Conservation (phyloP, 495 filamentous ascomycete genomes). For the Penicillium ochrochloron region DNA sequence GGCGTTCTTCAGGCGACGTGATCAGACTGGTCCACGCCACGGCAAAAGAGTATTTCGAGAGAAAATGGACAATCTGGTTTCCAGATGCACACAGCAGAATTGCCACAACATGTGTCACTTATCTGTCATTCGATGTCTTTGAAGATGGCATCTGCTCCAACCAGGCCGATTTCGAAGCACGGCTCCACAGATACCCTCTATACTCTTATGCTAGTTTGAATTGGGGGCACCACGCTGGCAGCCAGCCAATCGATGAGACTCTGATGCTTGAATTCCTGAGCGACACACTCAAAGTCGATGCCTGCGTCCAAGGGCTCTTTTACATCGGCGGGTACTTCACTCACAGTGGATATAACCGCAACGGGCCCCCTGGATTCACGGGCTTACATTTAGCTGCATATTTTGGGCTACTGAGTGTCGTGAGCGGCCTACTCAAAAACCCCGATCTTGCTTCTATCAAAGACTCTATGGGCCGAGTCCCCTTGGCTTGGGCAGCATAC, state of each 20-base stretch:
- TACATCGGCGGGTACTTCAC: neutral
- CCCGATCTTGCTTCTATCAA: neutral
- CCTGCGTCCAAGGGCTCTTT: neutral
- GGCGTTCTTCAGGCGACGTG: constrained; percentile 36
- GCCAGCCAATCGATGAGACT: neutral
- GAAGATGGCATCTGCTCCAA: neutral
- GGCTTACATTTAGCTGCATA: neutral
- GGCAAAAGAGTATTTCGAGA: constrained; percentile 52
- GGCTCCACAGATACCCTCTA: neutral
- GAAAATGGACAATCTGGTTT: constrained; percentile 26
- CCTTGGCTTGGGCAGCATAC: neutral
- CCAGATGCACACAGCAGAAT: constrained; percentile 22
- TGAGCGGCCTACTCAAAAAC: neutral
- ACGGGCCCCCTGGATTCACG: neutral
- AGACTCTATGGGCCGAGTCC: neutral
- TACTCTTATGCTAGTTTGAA: neutral
- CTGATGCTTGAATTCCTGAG: neutral
- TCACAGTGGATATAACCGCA: neutral
- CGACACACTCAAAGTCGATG: neutral
- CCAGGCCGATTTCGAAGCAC: neutral
- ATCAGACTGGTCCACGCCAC: constrained; percentile 56
- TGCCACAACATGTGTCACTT: constrained; percentile 22
- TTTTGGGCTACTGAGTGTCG: constrained; percentile 1
- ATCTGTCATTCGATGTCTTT: constrained; percentile 25
- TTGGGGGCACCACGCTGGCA: constrained; percentile 2